These are phyloP conservation scores for Sordariomycetes sp. DNA, from an alignment of 2,329 filamentous ascomycete genomes.

Conservation along the genomic window DNA sequence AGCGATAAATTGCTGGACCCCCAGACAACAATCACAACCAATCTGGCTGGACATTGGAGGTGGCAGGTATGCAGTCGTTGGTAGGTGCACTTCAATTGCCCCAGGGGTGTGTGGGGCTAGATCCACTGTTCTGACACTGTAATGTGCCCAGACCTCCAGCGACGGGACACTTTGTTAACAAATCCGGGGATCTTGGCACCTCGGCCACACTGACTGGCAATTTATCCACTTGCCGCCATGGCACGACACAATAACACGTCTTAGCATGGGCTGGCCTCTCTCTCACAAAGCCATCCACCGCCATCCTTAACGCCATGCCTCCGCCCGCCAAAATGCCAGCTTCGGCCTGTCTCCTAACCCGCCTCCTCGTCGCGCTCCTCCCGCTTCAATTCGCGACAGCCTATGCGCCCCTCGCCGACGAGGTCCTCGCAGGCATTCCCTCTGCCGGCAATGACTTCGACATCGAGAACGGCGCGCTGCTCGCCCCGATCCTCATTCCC, in stretches of 20 bases:
- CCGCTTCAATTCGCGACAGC: slow-evolving; percentile 18
- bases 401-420: slow-evolving; percentile 57
- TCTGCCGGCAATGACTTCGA: slow-evolving; percentile 68
- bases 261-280: background rate
- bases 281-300: background rate
- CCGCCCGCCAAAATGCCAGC: background rate
- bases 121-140: background rate
- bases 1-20: no score
- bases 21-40: no score
- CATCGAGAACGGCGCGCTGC: slow-evolving; percentile 61
- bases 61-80: no score
- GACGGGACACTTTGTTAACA: background rate
- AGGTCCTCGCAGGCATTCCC: slow-evolving; percentile 60
- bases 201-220: background rate
- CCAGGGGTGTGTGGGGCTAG: background rate
- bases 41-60: no score
- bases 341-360: background rate
- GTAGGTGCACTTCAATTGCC: no score
- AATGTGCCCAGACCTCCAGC: background rate
- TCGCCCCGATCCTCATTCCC: slow-evolving; percentile 78
- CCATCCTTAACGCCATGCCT: background rate
- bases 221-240: background rate
- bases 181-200: background rate
- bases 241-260: background rate
- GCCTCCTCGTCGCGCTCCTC: slow-evolving; percentile 10